phyloP scores from a whole-genome alignment of 2,329 filamentous ascomycete species.

The Botryotinia calthae region DNA sequence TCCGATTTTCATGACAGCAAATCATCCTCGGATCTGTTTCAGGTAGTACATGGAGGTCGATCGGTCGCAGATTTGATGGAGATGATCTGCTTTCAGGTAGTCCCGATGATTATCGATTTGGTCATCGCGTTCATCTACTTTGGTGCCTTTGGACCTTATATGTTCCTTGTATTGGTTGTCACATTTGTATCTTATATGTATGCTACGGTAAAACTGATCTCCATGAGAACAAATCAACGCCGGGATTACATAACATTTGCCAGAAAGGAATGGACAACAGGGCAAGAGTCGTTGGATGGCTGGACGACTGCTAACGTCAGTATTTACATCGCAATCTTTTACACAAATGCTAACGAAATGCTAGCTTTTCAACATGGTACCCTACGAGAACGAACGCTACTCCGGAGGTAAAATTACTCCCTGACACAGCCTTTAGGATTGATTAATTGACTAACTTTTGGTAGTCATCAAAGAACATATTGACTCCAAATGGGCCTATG shows the following conservation, averaged over 20 bases:
- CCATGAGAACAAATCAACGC: slow-evolving; percentile 37
- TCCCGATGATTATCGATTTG: slow-evolving; percentile 62
- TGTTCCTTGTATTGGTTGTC: slow-evolving; percentile 49
- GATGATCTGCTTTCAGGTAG: slow-evolving; percentile 56
- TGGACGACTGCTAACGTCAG: slow-evolving; percentile 43
- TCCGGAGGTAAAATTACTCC: slow-evolving; percentile 33
- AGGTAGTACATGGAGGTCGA: slow-evolving; percentile 61
- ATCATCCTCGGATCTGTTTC: slow-evolving; percentile 61
- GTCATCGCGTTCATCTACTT: slow-evolving; percentile 59
- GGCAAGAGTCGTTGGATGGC: slow-evolving; percentile 41
- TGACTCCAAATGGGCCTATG: slow-evolving; percentile 39
- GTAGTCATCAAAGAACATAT: slow-evolving; percentile 42
- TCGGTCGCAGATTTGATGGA: slow-evolving; percentile 60
- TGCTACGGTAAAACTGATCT: slow-evolving; percentile 43
- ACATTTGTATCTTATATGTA: slow-evolving; percentile 52
- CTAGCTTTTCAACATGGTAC: slow-evolving; percentile 53
- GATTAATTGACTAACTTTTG: background rate
- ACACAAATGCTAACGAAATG: slow-evolving; percentile 10
- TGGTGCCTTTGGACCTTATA: slow-evolving; percentile 57
- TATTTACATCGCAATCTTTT: background rate
- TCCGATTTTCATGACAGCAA: slow-evolving; percentile 70
- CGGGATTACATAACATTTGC: slow-evolving; percentile 38
- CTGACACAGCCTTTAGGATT: background rate
- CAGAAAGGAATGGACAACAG: slow-evolving; percentile 41
- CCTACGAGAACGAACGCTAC: slow-evolving; percentile 53